Base-by-base conservation (phyloP, 495 filamentous ascomycete genomes). In the Talaromyces trachyspermus region DNA sequence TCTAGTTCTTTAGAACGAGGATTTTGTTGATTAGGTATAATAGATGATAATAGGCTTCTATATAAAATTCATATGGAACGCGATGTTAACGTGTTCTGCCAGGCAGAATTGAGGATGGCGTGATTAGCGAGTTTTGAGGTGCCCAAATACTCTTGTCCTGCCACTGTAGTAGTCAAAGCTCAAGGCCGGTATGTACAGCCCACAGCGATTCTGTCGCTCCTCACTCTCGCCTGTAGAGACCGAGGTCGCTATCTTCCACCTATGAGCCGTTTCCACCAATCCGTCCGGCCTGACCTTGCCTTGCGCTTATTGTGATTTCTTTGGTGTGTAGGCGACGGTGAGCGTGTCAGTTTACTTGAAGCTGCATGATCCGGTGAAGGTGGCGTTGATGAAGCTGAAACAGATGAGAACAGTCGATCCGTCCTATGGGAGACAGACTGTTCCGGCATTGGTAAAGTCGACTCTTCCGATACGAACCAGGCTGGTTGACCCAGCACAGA, bases 261-360 rank as follows among this genome's bases (percentile, higher is more conserved):
- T n/a, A 47, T 39, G 19, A 59, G 38, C 49, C 54, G 52, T 49
- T 49, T 57, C 51, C 37, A 57, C 41, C 46, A 39, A 32, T 30
- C 32, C 50, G 44, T 54, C 50, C 43, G 43, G 43, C 26, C 47
- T 54, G 51, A 50, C 23, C 26, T 52, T 39, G 52, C 51, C 26
- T 49, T 49, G 47, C 54, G 54, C 51, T 57, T 57, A 43, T 54
- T 57, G 42, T 54, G 15, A 45, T 48, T 48, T 49, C 43, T 49
- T 49, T 59, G 41, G 20, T 50, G n/a, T n/a, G n/a, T 37, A 52
- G 54, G 54, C 42, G 50, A 19, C 43, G 40, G 50, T 36, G 46
- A 54, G 32, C 39, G 47, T 56, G 46, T 48, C 25, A 32, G 47
- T 26, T 10, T 54, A 45, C 32, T 50, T 46, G 51, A 54, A 46